Percentiles rank a stretch among this genome's conserved stretches.
phyloP scores from a whole-genome alignment of 2,329 filamentous ascomycete genomes.

The Scedosporium dehoogii region DNA sequence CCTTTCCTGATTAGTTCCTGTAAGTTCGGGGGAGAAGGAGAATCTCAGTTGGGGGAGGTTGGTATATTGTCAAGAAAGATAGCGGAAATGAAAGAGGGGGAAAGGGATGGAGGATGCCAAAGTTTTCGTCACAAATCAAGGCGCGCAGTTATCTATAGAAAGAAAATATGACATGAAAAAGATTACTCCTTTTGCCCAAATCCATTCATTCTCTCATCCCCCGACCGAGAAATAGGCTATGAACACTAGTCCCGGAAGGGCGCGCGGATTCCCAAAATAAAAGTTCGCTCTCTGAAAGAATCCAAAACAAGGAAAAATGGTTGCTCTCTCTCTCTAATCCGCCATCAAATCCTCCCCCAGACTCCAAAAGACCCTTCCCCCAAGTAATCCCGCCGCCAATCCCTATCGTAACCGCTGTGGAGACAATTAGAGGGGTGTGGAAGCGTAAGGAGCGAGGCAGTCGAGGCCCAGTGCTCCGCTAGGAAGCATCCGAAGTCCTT shows the following conservation, averaged over 20 bases:
- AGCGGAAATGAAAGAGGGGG: background rate
- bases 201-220: constrained; percentile 6
- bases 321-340: constrained; percentile 1
- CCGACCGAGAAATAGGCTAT: constrained; percentile 3
- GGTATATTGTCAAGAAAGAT: background rate
- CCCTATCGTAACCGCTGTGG: background rate
- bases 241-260: constrained; percentile 1
- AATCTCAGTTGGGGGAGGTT: background rate
- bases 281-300: constrained; percentile 4
- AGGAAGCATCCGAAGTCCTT: background rate
- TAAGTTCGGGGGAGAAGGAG: background rate
- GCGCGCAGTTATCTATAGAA: constrained; percentile 2
- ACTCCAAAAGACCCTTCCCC: background rate
- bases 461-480: background rate
- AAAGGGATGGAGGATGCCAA: background rate
- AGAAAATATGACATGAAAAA: constrained; percentile 2
- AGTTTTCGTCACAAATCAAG: background rate
- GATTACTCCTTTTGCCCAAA: constrained; percentile 6
- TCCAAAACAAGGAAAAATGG: constrained; percentile 2
- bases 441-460: background rate
- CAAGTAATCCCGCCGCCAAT: background rate
- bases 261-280: background rate
- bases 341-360: background rate
- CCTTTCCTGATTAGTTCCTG: background rate
- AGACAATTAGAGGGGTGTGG: background rate